These are phyloP conservation scores for Penicillium psychrofluorescens DNA, from an alignment of 495 filamentous ascomycete species.

Conservation along the genomic window DNA sequence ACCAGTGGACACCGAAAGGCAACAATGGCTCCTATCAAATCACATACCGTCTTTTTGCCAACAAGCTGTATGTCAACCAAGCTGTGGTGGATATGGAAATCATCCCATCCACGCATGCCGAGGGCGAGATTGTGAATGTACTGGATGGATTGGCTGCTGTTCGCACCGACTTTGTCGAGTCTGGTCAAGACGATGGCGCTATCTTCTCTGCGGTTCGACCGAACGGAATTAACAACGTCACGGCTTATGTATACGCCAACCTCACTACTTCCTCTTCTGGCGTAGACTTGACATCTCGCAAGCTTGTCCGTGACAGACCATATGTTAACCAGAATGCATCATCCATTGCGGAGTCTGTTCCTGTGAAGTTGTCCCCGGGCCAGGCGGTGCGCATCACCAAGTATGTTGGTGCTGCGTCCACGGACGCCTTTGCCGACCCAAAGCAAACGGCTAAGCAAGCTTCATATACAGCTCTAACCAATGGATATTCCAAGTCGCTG, in stretches of 20 bases:
- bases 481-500: conserved; percentile 43
- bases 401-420: conserved; percentile 54
- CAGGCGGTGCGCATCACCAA: conserved; percentile 47
- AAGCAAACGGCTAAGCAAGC: conserved; percentile 42
- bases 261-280: conserved; percentile 31
- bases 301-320: conserved; percentile 30
- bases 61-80: conserved; percentile 57
- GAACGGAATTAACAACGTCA: conserved; percentile 46
- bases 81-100: conserved; percentile 54
- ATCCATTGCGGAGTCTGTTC: conserved; percentile 49
- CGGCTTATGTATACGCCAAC: conserved; percentile 50
- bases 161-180: conserved; percentile 48
- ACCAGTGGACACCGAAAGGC: conserved; percentile 56
- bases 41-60: conserved; percentile 51
- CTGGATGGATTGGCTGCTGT: conserved; percentile 53
- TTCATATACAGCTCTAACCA: conserved; percentile 27
- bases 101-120: conserved; percentile 34
- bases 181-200: conserved; percentile 36
- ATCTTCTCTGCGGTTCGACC: conserved; percentile 55
- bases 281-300: conserved; percentile 41
- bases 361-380: conserved; percentile 41
- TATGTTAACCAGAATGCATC: conserved; percentile 51
- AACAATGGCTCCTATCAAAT: conserved; percentile 45
- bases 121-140: conserved; percentile 50
- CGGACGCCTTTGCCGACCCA: conserved; percentile 51